Percentiles rank a stretch among this genome's conserved stretches.
Conservation (phyloP, 2,329 filamentous ascomycete species). For the Cytospora leucostoma region DNA sequence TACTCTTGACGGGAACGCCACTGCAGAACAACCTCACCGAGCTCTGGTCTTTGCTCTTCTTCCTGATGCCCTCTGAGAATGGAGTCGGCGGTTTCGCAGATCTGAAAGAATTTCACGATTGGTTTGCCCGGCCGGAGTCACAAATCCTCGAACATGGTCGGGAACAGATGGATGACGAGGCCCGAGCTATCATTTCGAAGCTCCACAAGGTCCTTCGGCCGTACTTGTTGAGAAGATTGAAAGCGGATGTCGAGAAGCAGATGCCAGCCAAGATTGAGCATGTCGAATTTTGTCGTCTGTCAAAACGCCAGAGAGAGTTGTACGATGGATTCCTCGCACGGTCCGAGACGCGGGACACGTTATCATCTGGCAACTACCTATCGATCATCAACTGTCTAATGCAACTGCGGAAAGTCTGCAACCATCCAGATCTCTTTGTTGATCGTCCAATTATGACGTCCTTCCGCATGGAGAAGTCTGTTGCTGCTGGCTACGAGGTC, state of each 20-base stretch:
- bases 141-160: slow-evolving; percentile 94
- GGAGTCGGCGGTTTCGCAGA: slow-evolving; percentile 90
- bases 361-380: slow-evolving; percentile 91
- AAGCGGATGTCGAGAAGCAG: slow-evolving; percentile 97
- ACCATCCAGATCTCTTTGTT: slow-evolving; percentile 95
- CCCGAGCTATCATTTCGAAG: slow-evolving; percentile 86
- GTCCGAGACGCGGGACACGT: slow-evolving; percentile 82
- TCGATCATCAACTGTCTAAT: slow-evolving; percentile 98
- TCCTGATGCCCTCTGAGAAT: slow-evolving; percentile 89
- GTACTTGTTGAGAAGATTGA: slow-evolving; percentile 85
- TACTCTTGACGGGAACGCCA: slow-evolving; percentile 90
- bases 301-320: slow-evolving; percentile 90
- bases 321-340: slow-evolving; percentile 96
- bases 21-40: slow-evolving; percentile 97
- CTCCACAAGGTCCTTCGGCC: slow-evolving; percentile 92
- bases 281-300: slow-evolving; percentile 91
- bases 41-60: slow-evolving; percentile 95
- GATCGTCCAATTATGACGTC: slow-evolving; percentile 96
- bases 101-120: slow-evolving; percentile 92
- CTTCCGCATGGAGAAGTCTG: slow-evolving; percentile 84
- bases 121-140: slow-evolving; percentile 92
- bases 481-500: slow-evolving; percentile 70
- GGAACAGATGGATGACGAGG: slow-evolving; percentile 92
- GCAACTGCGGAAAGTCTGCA: slow-evolving; percentile 97
- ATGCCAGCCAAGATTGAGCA: slow-evolving; percentile 99